Evolutionary conservation across 2,329 filamentous ascomycete genomes (phyloP), one percentile per base, ranked within the genome.

Genomic region (Aspergillus flavus): DNA sequence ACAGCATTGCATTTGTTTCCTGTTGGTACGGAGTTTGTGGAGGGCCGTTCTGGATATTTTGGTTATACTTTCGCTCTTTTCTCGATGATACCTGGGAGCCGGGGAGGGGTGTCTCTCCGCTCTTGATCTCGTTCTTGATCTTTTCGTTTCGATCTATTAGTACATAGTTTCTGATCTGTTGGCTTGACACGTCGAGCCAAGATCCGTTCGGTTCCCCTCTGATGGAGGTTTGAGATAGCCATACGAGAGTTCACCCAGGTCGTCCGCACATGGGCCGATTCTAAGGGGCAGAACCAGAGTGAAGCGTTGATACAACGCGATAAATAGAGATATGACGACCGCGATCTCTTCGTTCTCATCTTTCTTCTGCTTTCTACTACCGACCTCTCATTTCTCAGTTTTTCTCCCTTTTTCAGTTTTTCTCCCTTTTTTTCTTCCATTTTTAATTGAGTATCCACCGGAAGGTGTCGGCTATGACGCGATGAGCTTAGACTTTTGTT

Each of bases 1-100:
- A 61, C 61, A 61, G 58, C 66, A 61, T 64, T 68, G 62, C 46
- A 64, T 58, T 58, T 58, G 41, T 59, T 55, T 61, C 28, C 10
- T 55, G 26, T 57, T 57, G 57, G 58, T 28, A 61, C 30, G 54
- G 60, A 62, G 61, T 62, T 64, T 53, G 58, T 48, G 45, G 52
- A 61, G 61, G 61, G 59, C 60, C 19, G 39, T 46, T 61, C 26
- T 23, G 39, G 58, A 50, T 56, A 39, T 55, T 41, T 53, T 12
- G 36, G n/a, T 26, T 34, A 36, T n/a, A 43, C 12, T 26, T 54
- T 62, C 30, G 10, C 41, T 61, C 36, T 36, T 59, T 58, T 61
- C n/a, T 23, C 45, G 41, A 46, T 34, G 41, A 58, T 58, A 36
- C 45, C 45, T 58, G 12, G 28, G 60, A 58, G 60, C 41, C 21